Evolutionary conservation across 495 filamentous ascomycete genomes (phyloP), one percentile per base, ranked within the genome.

Genomic region (Zalerion maritima): DNA sequence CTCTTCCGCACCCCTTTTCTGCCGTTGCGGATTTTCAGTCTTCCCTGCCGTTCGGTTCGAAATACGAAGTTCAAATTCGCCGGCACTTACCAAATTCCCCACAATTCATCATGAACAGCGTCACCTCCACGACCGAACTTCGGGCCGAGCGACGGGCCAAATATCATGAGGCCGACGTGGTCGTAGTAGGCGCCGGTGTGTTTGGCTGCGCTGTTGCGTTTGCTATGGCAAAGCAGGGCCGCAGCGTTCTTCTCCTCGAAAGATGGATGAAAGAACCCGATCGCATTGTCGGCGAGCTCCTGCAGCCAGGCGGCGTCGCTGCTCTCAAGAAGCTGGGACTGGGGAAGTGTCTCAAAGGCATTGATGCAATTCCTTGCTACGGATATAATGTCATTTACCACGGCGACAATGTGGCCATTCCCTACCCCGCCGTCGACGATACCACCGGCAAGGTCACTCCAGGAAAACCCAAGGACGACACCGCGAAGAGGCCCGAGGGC

Each of bases 261-360:
- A 64, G 64, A 38, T 87, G 77, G 52, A 59, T 94, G 50, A 85
- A 87, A 55, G 81, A 94, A 58, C 89, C 89, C 8, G 83, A 96
- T 59, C 75, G 89, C 32, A 97, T 97, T 43, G 86, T 97, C 13
- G 89, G 89, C 31, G 89, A 97, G 59, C 56, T 97, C 35, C 57
- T 97, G 46, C 89, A 97, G 50, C 89, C 89, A 3, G 89, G 89
- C 18, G 89, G 89, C 23, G 75, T 93, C 21, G 55, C 64, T 24
- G 85, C 91, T 12, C 62, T 97, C 37, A 65, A 76, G 43, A 72
- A 77, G 40, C 58, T 97, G 29, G 91, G 91, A 5, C 53, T 97
- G 29, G 51, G 51, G 24, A 70, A 81, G 36, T 94, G 85, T 46
- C 60, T 97, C 10, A 86, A 97, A 31, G 79, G 57, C 10, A 96